Base-by-base conservation (phyloP, 1,139 yeast species). In the Pichia sp. region DNA sequence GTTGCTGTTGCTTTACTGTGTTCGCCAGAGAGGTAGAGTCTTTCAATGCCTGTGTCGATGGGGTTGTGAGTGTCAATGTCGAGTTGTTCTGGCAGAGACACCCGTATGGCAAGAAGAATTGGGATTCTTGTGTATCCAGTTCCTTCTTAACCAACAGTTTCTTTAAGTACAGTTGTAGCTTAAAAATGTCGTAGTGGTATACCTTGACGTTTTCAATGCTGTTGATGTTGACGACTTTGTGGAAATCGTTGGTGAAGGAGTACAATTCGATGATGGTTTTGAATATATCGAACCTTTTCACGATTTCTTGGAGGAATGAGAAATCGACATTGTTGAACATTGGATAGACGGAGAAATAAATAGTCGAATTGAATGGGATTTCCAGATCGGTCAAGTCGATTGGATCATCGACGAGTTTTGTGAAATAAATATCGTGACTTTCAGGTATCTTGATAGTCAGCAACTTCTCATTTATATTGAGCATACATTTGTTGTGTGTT, bases 331-430 rank as follows among this genome's bases (percentile, higher is more conserved):
- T 11, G 7, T 28, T 31, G 28, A 46, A 46, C 11, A 30, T 43
- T 24, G 52, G 52, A 34, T 38, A 48, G 2, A 48, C 21, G 19
- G 47, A 36, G 3, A 48, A 34, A 19, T 39, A 17, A 11, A 47
- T 8, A 4, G 17, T 27, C 5, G 48, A 44, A 24, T 41, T 43
- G 12, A 14, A 34, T 6, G 47, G 46, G 15, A 45, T 28, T 27
- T 33, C 39, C 18, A 44, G 22, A 27, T 40, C 34, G 18, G 33
- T 34, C 8, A 39, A n/a, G 17, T 6, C 8, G 18, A 40, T 42
- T 8, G 27, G n/a, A 2, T 30, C 10, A 15, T 38, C 17, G 20
- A 21, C 14, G 10, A 38, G 4, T 21, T 19, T 46, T 3, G 27
- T 17, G 15, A 46, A 19, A 31, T 22, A 47, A 3, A 32, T 3